Evolutionary conservation across 2,329 filamentous ascomycete genomes (phyloP).

Genomic region (Epichloe elymi): DNA sequence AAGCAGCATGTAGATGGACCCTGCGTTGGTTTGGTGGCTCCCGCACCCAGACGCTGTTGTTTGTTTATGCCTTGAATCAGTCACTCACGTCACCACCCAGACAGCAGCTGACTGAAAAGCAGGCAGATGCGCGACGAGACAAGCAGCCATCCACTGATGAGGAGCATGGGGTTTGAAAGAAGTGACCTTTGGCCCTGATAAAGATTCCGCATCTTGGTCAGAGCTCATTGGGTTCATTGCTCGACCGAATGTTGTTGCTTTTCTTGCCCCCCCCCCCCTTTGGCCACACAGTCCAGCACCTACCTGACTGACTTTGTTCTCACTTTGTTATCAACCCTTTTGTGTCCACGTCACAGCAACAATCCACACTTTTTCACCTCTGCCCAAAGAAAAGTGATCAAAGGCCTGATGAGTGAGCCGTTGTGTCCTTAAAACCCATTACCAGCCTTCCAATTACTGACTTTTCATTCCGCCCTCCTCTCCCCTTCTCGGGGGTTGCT

Average conservation of each 20-base stretch:
- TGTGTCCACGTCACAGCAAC: neutral
- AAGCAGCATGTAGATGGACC: no score
- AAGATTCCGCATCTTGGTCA: neutral
- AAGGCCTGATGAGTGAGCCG: neutral
- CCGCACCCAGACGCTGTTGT: no score
- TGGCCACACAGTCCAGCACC: neutral
- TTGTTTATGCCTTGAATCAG: no score
- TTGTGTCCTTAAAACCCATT: neutral
- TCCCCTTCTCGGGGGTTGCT: neutral
- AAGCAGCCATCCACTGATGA: neutral
- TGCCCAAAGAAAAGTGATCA: neutral
- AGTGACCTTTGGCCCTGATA: no score
- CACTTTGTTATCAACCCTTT: constrained; percentile 3
- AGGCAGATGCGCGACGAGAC: neutral
- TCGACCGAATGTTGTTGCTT: neutral
- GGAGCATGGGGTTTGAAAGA: no score
- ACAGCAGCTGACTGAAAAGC: neutral
- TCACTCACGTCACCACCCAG: neutral
- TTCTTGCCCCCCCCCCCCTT: neutral
- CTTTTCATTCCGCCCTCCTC: neutral
- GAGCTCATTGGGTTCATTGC: neutral
- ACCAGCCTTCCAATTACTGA: neutral
- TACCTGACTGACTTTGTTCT: constrained; percentile 2
- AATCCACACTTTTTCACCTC: no score
- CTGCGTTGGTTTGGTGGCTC: no score